Evolutionary conservation across 2,329 filamentous ascomycete species (phyloP).

Genomic region (Cyclaneusma minus): DNA sequence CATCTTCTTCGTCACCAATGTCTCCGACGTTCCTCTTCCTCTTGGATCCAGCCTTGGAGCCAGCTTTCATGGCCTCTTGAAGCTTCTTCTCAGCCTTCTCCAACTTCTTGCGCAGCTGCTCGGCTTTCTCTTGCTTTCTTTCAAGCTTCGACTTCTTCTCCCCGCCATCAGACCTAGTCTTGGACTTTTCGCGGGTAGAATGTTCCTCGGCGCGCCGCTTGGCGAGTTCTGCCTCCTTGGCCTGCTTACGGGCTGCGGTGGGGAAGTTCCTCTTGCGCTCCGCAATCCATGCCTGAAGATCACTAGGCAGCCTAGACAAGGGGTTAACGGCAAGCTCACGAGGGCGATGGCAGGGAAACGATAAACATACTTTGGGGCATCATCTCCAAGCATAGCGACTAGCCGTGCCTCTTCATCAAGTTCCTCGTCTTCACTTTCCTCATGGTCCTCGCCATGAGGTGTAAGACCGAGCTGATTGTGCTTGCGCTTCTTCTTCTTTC

Average conservation of each 20-base stretch:
- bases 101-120: slow-evolving; percentile 47
- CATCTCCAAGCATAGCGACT: slow-evolving; percentile 14
- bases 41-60: slow-evolving; percentile 45
- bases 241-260: slow-evolving; percentile 53
- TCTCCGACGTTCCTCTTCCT: slow-evolving; percentile 53
- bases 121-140: slow-evolving; percentile 37
- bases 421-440: slow-evolving; percentile 50
- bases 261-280: slow-evolving; percentile 71
- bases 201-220: slow-evolving; percentile 11
- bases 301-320: slow-evolving; percentile 32
- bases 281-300: slow-evolving; percentile 65
- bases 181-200: slow-evolving; percentile 10
- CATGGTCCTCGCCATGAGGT: slow-evolving; percentile 31
- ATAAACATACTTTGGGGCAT: slow-evolving; percentile 20
- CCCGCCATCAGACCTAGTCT: slow-evolving; percentile 21
- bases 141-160: slow-evolving; percentile 44
- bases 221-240: slow-evolving; percentile 37
- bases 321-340: slow-evolving; percentile 23
- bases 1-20: slow-evolving; percentile 45
- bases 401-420: slow-evolving; percentile 41
- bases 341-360: slow-evolving; percentile 18
- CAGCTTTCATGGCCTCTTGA: slow-evolving; percentile 24
- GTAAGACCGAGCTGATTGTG: slow-evolving; percentile 59
- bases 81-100: slow-evolving; percentile 46
- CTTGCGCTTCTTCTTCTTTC: slow-evolving; percentile 57